phyloP scores from a whole-genome alignment of 768 basidiomycete genomes.

The Tricholoma bakamatsutake region DNA sequence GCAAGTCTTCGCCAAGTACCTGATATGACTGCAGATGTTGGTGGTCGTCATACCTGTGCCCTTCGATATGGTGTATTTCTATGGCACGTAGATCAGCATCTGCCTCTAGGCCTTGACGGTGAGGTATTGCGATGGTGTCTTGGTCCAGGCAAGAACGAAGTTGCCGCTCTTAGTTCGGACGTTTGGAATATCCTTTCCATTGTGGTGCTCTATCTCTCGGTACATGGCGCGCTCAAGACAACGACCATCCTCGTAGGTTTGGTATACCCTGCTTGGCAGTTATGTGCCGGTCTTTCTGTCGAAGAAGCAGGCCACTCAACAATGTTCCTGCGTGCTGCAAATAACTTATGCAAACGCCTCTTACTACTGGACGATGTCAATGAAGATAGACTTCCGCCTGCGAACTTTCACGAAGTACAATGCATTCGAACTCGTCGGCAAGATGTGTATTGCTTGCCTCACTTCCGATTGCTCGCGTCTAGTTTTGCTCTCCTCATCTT shows the following conservation, averaged over 20 bases:
- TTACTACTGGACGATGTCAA: constrained; percentile 50
- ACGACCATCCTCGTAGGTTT: constrained; percentile 70
- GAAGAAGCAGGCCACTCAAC: constrained; percentile 34
- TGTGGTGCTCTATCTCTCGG: constrained; percentile 57
- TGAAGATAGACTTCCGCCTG: constrained; percentile 29
- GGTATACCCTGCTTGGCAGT: constrained; percentile 74
- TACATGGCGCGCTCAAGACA: constrained; percentile 62
- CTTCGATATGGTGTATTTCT: constrained; percentile 67
- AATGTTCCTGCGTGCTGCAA: constrained; percentile 56
- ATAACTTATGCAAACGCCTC: constrained; percentile 53
- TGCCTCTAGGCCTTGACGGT: constrained; percentile 66
- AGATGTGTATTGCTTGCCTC: constrained; percentile 58
- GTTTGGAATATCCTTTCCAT: constrained; percentile 63
- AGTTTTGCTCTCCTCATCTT: constrained; percentile 66
- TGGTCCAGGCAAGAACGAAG: constrained; percentile 60
- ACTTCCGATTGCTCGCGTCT: constrained; percentile 57
- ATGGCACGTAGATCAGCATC: constrained; percentile 68
- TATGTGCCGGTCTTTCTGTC: constrained; percentile 37
- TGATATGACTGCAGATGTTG: constrained; percentile 41
- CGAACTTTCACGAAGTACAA: constrained; percentile 59
- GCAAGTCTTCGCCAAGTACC: constrained; percentile 69
- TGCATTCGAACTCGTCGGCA: constrained; percentile 64
- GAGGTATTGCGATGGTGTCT: constrained; percentile 69
- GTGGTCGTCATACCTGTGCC: constrained; percentile 45
- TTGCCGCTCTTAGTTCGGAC: constrained; percentile 51